Conservation (phyloP, 805 yeast genomes). For the Cyberlindnera lachancei region DNA sequence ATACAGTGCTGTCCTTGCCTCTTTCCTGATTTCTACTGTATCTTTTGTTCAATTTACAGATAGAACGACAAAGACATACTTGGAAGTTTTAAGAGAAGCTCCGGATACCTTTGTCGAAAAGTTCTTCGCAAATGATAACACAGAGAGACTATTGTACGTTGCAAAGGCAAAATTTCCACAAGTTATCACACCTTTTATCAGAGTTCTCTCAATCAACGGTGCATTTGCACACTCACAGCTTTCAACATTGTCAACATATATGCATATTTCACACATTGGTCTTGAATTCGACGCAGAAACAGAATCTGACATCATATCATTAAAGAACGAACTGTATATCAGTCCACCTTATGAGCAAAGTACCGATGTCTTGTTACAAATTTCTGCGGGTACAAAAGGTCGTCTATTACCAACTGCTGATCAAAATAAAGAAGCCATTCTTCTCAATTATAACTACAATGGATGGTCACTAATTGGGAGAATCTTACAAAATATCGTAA, state of each 20-base stretch:
- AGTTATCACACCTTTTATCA: slow-evolving; percentile 51
- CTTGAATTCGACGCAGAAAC: slow-evolving; percentile 37
- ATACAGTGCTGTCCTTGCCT: slow-evolving; percentile 37
- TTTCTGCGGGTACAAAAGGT: slow-evolving; percentile 60
- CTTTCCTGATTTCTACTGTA: slow-evolving; percentile 27
- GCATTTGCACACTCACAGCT: slow-evolving; percentile 62
- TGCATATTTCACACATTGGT: slow-evolving; percentile 35
- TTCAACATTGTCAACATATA: slow-evolving; percentile 50
- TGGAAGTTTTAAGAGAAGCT: slow-evolving; percentile 22
- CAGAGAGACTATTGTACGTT: slow-evolving; percentile 30
- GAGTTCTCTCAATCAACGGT: slow-evolving; percentile 54
- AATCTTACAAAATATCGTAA: slow-evolving; percentile 51
- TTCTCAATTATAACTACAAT: slow-evolving; percentile 66
- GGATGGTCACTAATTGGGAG: slow-evolving; percentile 89
- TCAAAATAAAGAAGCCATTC: slow-evolving; percentile 35
- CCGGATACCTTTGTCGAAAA: slow-evolving; percentile 33
- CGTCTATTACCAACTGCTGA: slow-evolving; percentile 51
- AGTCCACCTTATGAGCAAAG: slow-evolving; percentile 51
- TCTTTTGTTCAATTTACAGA: slow-evolving; percentile 42
- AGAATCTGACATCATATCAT: slow-evolving; percentile 43
- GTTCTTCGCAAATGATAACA: slow-evolving; percentile 27
- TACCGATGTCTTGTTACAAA: slow-evolving; percentile 33
- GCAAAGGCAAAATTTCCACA: slow-evolving; percentile 73
- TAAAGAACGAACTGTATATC: slow-evolving; percentile 40
- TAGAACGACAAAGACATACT: slow-evolving; percentile 24